Evolutionary conservation across 148 eudicot species (phyloP).

Genomic region (Cornus suecica): DNA sequence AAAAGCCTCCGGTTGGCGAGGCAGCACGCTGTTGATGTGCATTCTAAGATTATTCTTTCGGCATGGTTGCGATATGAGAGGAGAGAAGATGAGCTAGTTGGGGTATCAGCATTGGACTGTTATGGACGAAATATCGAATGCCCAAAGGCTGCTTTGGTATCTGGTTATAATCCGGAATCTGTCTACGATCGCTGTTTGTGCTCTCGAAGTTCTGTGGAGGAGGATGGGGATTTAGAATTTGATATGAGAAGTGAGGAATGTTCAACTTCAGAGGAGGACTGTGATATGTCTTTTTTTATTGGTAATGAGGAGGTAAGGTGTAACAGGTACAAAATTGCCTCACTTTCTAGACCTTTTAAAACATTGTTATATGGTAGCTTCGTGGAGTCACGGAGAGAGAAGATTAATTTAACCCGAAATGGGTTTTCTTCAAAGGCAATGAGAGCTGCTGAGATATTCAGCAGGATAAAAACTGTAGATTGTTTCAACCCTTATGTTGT

Average conservation of each 20-base stretch:
- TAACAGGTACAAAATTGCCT: conserved; percentile 49
- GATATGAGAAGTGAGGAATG: conserved; percentile 35
- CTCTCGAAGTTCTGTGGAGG: conserved; percentile 7
- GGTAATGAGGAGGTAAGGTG: conserved; percentile 76
- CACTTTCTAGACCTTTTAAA: conserved; percentile 71
- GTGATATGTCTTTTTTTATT: conserved; percentile 42
- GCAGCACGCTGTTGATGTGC: conserved; percentile 58
- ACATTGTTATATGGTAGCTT: conserved; percentile 68
- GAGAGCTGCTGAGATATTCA: conserved; percentile 71
- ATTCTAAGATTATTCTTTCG: conserved; percentile 55
- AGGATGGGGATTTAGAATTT: neutral
- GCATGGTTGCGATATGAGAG: conserved; percentile 64
- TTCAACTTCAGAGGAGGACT: conserved; percentile 43
- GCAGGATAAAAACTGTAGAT: conserved; percentile 59
- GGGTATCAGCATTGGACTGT: conserved; percentile 50
- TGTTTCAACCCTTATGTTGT: conserved; percentile 47
- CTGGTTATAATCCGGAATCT: conserved; percentile 57
- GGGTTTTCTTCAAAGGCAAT: conserved; percentile 58
- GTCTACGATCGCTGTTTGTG: conserved; percentile 46
- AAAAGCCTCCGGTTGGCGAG: conserved; percentile 47
- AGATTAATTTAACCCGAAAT: conserved; percentile 56
- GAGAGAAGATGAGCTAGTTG: conserved; percentile 57
- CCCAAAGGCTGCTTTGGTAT: conserved; percentile 42
- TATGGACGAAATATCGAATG: conserved; percentile 53
- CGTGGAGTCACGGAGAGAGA: conserved; percentile 59